Percentiles rank a stretch among this genome's conserved stretches.
These are phyloP conservation scores for Avena sativa DNA, from an alignment of 176 grass and related monocot genomes.

Conservation along the genomic window DNA sequence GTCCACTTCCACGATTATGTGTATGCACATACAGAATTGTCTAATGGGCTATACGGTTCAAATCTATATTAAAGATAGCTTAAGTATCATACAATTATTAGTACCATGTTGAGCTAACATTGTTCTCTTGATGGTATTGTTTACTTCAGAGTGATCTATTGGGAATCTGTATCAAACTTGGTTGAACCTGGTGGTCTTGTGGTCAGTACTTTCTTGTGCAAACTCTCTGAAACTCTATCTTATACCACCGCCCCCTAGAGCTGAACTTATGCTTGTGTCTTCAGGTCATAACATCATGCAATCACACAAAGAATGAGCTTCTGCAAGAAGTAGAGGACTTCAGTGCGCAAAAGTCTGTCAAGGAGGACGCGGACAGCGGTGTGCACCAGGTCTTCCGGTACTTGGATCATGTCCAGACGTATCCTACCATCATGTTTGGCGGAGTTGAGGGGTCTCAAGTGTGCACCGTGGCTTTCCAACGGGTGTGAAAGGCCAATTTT, in stretches of 20 bases:
- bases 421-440: constrained; percentile 79
- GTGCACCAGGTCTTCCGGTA: constrained; percentile 62
- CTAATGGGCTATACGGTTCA: background rate
- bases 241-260: background rate
- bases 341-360: constrained; percentile 46
- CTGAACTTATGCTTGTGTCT: constrained; percentile 23
- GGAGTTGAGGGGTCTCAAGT: constrained; percentile 86
- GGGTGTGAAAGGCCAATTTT: constrained; percentile 27
- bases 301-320: constrained; percentile 88
- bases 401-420: constrained; percentile 85
- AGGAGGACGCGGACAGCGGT: constrained; percentile 40
- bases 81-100: background rate
- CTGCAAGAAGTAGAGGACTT: constrained; percentile 83
- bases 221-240: background rate
- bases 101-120: background rate
- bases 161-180: constrained; percentile 81
- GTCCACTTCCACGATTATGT: constrained; percentile 1
- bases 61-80: background rate
- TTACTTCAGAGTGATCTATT: constrained; percentile 78
- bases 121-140: background rate
- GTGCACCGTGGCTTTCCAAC: constrained; percentile 84
- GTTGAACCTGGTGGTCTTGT: constrained; percentile 76
- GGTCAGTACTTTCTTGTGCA: constrained; percentile 54
- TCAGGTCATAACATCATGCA: constrained; percentile 91
- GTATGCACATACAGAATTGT: background rate